Evolutionary conservation across 116 monocot species (phyloP).

Genomic region (Dioscorea cayenensis): DNA sequence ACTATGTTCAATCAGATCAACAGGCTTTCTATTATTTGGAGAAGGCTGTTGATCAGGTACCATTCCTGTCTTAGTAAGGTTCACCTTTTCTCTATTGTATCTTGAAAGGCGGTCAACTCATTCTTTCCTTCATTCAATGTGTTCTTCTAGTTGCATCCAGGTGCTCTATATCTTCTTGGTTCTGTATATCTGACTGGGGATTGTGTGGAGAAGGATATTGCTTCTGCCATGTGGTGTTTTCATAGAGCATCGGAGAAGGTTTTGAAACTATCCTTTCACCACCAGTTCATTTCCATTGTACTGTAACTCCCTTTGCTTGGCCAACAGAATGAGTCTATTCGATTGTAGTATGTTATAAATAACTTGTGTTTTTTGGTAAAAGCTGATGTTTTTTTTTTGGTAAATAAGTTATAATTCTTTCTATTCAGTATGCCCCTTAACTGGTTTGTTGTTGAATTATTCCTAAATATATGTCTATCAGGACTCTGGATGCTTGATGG

Average conservation of each 20-base stretch:
- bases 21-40: conserved; percentile 90
- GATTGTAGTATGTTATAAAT: too few species aligned
- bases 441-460: too few species aligned
- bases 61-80: neutral
- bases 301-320: neutral
- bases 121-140: neutral
- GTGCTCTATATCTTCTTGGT: conserved; percentile 92
- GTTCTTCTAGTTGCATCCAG: conserved; percentile 83
- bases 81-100: neutral
- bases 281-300: neutral
- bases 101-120: neutral
- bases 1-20: conserved; percentile 75
- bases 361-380: too few species aligned
- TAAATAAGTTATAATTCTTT: too few species aligned
- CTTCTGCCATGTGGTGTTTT: conserved; percentile 97
- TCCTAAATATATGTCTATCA: too few species aligned
- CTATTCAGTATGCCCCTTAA: too few species aligned
- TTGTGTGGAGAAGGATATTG: conserved; percentile 80
- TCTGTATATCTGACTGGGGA: conserved; percentile 87
- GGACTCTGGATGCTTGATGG: too few species aligned
- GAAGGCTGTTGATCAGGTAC: conserved; percentile 95
- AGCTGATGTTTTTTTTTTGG: too few species aligned
- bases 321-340: too few species aligned
- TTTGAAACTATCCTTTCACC: neutral
- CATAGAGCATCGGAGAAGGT: conserved; percentile 95